Percentiles rank a stretch among this genome's conserved stretches.
Evolutionary conservation across 2,329 filamentous ascomycete species (phyloP).

Genomic region (Scedosporium aurantiacum): DNA sequence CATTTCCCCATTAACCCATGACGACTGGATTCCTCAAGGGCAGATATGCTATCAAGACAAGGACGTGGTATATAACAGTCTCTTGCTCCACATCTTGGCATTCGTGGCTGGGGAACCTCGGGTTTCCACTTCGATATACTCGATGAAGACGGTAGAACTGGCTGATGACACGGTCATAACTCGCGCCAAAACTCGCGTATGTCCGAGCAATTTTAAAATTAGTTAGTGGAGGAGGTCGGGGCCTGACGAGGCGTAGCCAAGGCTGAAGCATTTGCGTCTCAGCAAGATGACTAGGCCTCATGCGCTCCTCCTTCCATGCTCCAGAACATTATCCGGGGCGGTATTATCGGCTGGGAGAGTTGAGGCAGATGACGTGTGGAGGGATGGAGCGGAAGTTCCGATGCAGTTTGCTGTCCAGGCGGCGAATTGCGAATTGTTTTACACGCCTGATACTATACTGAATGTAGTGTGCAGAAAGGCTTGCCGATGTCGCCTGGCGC

Average conservation of each 20-base stretch:
- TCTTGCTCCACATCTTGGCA: too few species aligned
- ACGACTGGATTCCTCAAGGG: not conserved
- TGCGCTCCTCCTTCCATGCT: not conserved
- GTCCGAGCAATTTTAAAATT: too few species aligned
- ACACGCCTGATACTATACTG: constrained; percentile 39
- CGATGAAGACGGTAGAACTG: not conserved
- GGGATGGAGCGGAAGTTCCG: constrained; percentile 21
- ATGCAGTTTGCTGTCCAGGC: constrained; percentile 51
- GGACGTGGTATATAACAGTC: too few species aligned
- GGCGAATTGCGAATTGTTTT: constrained; percentile 51
- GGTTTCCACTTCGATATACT: not conserved
- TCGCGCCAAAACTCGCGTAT: too few species aligned
- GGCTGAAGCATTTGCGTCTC: too few species aligned
- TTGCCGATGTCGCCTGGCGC: constrained; percentile 26
- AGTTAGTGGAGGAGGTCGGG: too few species aligned
- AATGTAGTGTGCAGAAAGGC: constrained; percentile 32
- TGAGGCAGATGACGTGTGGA: not conserved
- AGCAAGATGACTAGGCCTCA: not conserved
- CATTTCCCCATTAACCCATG: not conserved
- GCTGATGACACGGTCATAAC: not conserved
- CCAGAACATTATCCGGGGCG: not conserved
- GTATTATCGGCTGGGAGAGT: not conserved
- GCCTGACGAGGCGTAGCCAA: too few species aligned
- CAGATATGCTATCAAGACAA: too few species aligned
- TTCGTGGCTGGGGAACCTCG: too few species aligned